These are phyloP conservation scores for Heliosperma pusillum DNA, from an alignment of 148 eudicot species.

Conservation along the genomic window DNA sequence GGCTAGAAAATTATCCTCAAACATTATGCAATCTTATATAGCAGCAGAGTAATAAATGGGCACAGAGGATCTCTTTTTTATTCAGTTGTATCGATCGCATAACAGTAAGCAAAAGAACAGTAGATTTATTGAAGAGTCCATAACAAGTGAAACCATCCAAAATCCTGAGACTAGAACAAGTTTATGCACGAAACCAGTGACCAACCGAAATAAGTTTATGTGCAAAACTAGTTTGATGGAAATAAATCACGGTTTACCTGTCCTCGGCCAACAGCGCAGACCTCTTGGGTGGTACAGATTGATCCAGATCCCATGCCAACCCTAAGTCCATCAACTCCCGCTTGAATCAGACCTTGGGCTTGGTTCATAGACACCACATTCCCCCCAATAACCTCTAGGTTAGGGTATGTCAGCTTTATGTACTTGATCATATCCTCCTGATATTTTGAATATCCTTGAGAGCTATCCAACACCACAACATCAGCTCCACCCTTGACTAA, in stretches of 20 bases:
- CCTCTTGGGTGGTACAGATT: constrained; percentile 96
- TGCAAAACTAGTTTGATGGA: background rate
- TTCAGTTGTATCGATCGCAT: background rate
- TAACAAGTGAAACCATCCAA: background rate
- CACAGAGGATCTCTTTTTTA: background rate
- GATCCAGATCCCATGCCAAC: constrained; percentile 99
- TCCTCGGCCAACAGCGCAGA: constrained; percentile 95
- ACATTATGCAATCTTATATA: no score
- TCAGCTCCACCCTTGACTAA: constrained; percentile 83
- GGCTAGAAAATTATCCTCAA: no score
- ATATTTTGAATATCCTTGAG: constrained; percentile 85
- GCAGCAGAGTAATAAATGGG: background rate
- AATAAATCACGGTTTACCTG: constrained; percentile 47
- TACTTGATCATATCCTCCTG: constrained; percentile 91
- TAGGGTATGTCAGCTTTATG: constrained; percentile 59
- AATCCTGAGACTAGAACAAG: background rate
- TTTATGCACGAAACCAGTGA: no score
- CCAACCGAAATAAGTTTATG: background rate
- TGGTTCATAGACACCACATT: constrained; percentile 83
- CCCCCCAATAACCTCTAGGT: constrained; percentile 82
- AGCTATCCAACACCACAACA: constrained; percentile 85
- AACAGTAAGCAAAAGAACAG: background rate
- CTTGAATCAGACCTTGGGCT: constrained; percentile 78
- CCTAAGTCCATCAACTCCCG: constrained; percentile 86
- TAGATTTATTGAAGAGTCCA: no score